Base-by-base conservation (phyloP, 2,329 filamentous ascomycete species). In the Aspergillus cejpii region DNA sequence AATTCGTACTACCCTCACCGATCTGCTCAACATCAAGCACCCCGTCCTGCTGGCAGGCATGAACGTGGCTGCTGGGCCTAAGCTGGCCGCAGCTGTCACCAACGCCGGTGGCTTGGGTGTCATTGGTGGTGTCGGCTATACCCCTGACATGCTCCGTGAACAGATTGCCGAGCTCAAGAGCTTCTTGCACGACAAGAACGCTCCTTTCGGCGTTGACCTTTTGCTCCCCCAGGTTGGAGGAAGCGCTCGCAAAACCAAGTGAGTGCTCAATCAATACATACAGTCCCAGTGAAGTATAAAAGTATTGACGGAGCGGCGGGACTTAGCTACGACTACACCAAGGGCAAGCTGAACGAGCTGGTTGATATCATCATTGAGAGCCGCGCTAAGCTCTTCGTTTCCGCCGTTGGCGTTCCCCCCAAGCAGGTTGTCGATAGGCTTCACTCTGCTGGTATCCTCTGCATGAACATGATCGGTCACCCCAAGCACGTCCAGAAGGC, bases 401-500 rank as follows among this genome's bases (percentile, higher is more conserved):
- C 87, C 41, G 92, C 92, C 61, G 89, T 98, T 66, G 92, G 92
- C 62, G 85, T 97, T 20, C 90, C 92, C 34, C 88, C 92, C 56
- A 87, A 87, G 72, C 74, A 79, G 57, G 84, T 96, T 47, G 89
- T 98, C 61, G 89, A 97, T 55, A 85, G 80, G 65, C 82, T 98
- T 37, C 92, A 98, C 79, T 79, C 81, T 64, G 74, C 81, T 62
- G 90, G 90, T 56, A 80, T 98, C 57, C 78, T 94, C 56, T 95
- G 94, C 79, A 97, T 97, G 92, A 98, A 98, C 83, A 98, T 98
- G 92, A 90, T 98, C 67, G 92, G 92, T 56, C 92, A 98, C 78
- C 91, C 92, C 64, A 98, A 98, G 83, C 92, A 98, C 74, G 91
- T 95, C 53, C 80, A 88, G 73, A 98, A 97, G 79, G 94, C 88